These are phyloP conservation scores for Solanum medicagineum DNA, from an alignment of 257 asterid species.

Conservation along the genomic window DNA sequence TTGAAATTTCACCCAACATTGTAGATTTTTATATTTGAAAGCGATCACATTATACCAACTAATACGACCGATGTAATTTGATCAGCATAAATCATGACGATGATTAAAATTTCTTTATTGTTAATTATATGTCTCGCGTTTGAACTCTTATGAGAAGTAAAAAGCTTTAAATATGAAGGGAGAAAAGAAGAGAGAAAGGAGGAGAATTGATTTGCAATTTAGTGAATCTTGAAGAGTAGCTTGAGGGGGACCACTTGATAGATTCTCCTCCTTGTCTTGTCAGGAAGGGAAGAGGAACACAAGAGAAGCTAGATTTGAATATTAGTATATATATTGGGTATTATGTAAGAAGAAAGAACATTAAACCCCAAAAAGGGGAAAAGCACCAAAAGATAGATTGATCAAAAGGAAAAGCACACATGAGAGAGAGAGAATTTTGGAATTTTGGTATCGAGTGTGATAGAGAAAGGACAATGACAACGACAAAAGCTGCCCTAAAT, in stretches of 20 bases:
- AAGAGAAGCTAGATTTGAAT: background rate
- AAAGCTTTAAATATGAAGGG: no score
- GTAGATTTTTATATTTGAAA: no score
- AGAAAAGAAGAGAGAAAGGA: background rate
- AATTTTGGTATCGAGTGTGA: background rate
- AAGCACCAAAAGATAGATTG: conserved; percentile 70
- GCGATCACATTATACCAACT: no score
- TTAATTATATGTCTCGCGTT: no score
- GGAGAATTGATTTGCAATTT: background rate
- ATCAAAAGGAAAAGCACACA: conserved; percentile 45
- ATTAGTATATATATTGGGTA: background rate
- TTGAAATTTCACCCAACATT: no score
- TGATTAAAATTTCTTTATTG: no score
- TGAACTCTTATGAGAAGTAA: no score
- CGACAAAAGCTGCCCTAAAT: conserved; percentile 22
- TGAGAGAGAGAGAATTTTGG: background rate
- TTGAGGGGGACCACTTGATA: background rate
- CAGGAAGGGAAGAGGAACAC: background rate
- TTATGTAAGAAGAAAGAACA: background rate
- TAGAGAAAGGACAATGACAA: background rate
- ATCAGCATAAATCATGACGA: no score
- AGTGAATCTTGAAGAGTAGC: background rate
- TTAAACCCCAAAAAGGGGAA: conserved; percentile 40
- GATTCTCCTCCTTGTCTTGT: background rate
- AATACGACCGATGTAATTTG: no score